Percentiles rank a stretch among this genome's conserved stretches.
phyloP scores from a whole-genome alignment of 768 basidiomycete species.

The Asterophora parasitica region DNA sequence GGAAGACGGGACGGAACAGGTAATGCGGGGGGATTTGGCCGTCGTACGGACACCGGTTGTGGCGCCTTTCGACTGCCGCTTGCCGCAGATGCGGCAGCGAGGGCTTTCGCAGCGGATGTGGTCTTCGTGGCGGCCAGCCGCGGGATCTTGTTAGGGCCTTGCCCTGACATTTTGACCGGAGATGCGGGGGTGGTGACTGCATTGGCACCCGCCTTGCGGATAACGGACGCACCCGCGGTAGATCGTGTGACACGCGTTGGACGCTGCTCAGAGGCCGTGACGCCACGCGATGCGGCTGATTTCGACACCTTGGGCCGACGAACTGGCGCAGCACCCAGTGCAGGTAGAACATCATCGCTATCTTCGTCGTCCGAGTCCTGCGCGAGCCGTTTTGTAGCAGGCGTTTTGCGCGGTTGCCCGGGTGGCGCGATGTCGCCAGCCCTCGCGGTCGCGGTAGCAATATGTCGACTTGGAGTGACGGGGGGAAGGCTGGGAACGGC shows the following conservation, averaged over 20 bases:
- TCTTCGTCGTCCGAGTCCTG: slow-evolving; percentile 69
- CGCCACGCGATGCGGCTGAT: slow-evolving; percentile 36
- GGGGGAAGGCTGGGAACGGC: slow-evolving; percentile 48
- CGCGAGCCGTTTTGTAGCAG: slow-evolving; percentile 65
- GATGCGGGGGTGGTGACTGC: slow-evolving; percentile 32
- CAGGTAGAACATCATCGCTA: slow-evolving; percentile 58
- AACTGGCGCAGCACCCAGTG: slow-evolving; percentile 48
- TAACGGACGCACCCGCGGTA: slow-evolving; percentile 49
- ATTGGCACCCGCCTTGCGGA: slow-evolving; percentile 45
- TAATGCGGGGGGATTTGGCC: slow-evolving; percentile 45
- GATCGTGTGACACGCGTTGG: slow-evolving; percentile 74
- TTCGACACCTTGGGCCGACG: slow-evolving; percentile 36
- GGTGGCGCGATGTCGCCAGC: slow-evolving; percentile 71
- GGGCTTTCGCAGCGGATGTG: slow-evolving; percentile 42
- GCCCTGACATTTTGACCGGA: slow-evolving; percentile 39
- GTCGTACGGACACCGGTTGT: slow-evolving; percentile 22
- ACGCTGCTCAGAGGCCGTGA: slow-evolving; percentile 65
- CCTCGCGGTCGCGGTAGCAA: slow-evolving; percentile 64
- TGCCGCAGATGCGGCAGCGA: slow-evolving; percentile 35
- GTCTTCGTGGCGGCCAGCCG: slow-evolving; percentile 51
- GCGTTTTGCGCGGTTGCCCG: slow-evolving; percentile 86
- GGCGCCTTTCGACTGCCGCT: slow-evolving; percentile 19
- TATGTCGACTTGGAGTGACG: slow-evolving; percentile 77
- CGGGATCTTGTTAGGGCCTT: slow-evolving; percentile 66
- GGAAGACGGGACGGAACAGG: slow-evolving; percentile 76